phyloP scores from a whole-genome alignment of 2,329 filamentous ascomycete species.

The Aspergillus piperis region DNA sequence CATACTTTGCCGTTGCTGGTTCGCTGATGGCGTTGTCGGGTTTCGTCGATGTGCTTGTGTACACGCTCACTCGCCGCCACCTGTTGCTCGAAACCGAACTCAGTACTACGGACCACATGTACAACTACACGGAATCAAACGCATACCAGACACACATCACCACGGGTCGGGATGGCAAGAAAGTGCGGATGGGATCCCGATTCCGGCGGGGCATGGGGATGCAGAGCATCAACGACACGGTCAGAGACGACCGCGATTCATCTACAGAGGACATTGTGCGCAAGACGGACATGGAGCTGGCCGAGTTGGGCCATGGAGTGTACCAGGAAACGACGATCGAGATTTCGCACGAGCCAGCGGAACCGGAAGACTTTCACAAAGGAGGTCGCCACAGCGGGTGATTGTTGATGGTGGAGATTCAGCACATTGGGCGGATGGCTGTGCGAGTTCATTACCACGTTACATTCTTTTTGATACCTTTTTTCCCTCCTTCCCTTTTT shows the following conservation, averaged over 20 bases:
- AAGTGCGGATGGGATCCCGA: constrained; percentile 20
- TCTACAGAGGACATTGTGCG: constrained; percentile 48
- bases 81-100: constrained; percentile 54
- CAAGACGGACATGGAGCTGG: constrained; percentile 35
- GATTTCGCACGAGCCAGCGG: constrained; percentile 38
- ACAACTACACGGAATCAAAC: constrained; percentile 33
- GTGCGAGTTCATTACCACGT: not conserved
- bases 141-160: constrained; percentile 32
- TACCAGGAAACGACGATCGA: constrained; percentile 48
- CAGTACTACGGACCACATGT: constrained; percentile 27
- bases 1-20: constrained; percentile 54
- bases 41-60: constrained; percentile 59
- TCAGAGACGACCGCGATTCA: constrained; percentile 38
- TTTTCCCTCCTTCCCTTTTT: not conserved
- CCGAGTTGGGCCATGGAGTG: constrained; percentile 36
- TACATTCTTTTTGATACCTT: not conserved
- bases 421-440: not conserved
- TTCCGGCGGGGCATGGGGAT: constrained; percentile 25
- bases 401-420: constrained; percentile 2
- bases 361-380: constrained; percentile 19
- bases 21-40: constrained; percentile 59
- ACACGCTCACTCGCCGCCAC: constrained; percentile 57
- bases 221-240: constrained; percentile 20
- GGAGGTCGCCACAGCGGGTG: constrained; percentile 6
- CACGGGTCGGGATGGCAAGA: constrained; percentile 20